Conservation (phyloP, 257 asterid species). For the Nicotiana attenuata region DNA sequence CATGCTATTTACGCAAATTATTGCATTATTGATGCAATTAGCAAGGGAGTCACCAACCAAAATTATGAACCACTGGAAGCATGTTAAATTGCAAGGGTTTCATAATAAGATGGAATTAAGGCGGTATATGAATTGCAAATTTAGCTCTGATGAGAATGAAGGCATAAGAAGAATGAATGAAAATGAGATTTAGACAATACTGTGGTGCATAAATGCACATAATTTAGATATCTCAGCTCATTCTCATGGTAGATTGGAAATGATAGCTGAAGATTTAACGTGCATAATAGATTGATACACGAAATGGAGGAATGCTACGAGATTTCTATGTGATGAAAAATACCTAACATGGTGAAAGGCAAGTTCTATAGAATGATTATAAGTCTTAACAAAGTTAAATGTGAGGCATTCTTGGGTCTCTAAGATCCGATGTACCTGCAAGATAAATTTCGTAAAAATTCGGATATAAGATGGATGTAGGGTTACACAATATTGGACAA, state of each 20-base stretch:
- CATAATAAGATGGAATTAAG: too few relatives aligned
- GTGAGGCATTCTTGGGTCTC: background rate
- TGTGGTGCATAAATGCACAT: conserved; percentile 1
- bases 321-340: background rate
- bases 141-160: background rate
- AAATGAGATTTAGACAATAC: background rate
- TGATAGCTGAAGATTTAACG: background rate
- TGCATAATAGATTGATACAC: background rate
- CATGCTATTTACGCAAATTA: background rate
- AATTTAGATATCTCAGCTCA: background rate
- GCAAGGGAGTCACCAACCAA: too few relatives aligned
- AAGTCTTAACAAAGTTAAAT: background rate
- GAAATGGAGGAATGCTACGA: background rate
- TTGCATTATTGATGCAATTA: too few relatives aligned
- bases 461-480: background rate
- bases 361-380: background rate
- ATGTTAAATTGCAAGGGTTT: too few relatives aligned
- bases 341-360: background rate
- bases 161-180: background rate
- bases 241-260: background rate
- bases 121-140: background rate
- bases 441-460: background rate
- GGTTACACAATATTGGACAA: background rate
- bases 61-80: too few relatives aligned
- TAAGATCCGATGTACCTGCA: background rate